Base-by-base conservation (phyloP, 179 eudicot species). In the Silene noctiflora region DNA sequence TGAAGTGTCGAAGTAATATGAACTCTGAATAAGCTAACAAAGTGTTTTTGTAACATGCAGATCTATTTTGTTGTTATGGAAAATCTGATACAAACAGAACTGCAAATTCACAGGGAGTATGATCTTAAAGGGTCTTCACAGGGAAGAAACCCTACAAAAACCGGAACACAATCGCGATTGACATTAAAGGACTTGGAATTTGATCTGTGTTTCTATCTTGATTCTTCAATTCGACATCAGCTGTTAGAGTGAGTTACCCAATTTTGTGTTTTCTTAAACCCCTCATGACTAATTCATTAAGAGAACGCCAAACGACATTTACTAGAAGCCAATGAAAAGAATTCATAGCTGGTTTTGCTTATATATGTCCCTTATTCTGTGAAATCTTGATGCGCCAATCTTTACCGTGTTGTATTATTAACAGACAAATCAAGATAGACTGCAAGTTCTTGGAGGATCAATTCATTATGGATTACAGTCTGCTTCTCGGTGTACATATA, bases 91-190 rank as follows among this genome's bases (percentile, higher is more conserved):
- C 85, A 72, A 64, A 67, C 88, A 25, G 87, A 88, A 20, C 59
- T 78, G 35, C 78, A 75, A 14, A 71, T 88, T 44, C 87, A 88
- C 76, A 86, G 71, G 79, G 76, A 73, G 20, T 88, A 77, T 81
- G 91, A 88, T 78, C 84, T 88, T 19, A 88, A 88, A 85, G 89
- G 91, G 67, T 83, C 91, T 11, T 76, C 89, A 60, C 87, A 86
- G 76, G 88, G 91, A 67, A 79, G 91, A 79, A 77, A 74, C 72
- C 74, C 79, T 11, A 79, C 77, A 55, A 86, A 76, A 83, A 8
- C 48, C 29, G 81, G 70, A 71, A 51, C 63, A 48, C 81, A 73
- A 5, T 69, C 76, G n/a, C 75, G 78, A 67, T n/a, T 72, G 25
- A 83, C 84, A 7, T 67, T 88, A 27, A 86, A 88, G 85, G 89